Evolutionary conservation across 768 basidiomycete genomes (phyloP), one percentile per base, ranked within the genome.

Genomic region (Boletus edulis): DNA sequence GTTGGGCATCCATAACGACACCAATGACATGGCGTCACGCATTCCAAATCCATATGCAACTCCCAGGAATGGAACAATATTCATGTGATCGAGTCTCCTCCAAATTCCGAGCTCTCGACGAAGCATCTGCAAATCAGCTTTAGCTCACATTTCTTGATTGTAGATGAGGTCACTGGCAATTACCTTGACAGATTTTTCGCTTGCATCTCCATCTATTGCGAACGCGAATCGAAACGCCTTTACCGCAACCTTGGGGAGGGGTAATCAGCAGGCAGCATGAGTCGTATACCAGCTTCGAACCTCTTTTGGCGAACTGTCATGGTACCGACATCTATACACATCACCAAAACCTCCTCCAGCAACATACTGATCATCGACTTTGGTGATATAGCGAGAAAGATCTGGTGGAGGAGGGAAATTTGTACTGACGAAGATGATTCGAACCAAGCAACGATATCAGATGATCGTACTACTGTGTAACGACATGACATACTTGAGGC

Each of bases 1-100:
- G 22, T 66, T 67, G 2, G 63, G 62, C 55, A 68, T 58, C 70
- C 70, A 72, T 5, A 60, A 62, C 4, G 65, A 70, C 12, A 72
- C 67, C 58, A 72, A 52, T 2, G 67, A 69, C 31, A 53, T 51
- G 17, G 60, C 13, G 10, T 29, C 60, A 7, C 14, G 50, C 41
- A 58, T 62, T 17, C 69, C 69, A 53, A 70, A 72, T 3, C 63
- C 66, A 37, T 37, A 15, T 37, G 35, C 35, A 37, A 37, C 15
- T 12, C 35, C 35, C 35, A 37, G 15, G 35, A 37, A 37, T 1
- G 35, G 35, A 37, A 37, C 13, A 6, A 37, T 37, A 37, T 37
- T 37, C 13, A 37, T 27, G 50, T 70, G 64, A 6, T 59, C 17
- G 1, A 72, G 51, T 37, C 55, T 32, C 49, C 49, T 62, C 70